Evolutionary conservation across 108 stramenopile species (phyloP).

Genomic region (Cyclotella atomus): DNA sequence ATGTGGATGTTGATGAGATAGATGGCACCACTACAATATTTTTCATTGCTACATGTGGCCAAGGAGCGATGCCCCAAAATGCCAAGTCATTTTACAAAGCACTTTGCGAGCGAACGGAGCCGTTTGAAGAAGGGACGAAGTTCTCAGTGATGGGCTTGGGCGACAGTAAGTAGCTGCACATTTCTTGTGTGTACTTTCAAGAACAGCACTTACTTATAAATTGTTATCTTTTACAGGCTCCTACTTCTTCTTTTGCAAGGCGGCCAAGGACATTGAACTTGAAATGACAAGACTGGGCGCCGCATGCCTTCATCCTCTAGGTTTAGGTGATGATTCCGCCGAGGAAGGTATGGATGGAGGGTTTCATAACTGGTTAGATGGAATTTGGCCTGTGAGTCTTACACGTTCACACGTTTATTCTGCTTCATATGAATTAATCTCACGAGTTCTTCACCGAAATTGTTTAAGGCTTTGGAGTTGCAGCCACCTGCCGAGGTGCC

Average conservation of each 20-base stretch:
- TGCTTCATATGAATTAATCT: neutral
- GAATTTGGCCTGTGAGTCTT: constrained; percentile 51
- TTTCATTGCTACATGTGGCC: constrained; percentile 66
- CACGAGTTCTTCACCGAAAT: neutral
- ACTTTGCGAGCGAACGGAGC: constrained; percentile 50
- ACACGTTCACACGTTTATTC: neutral
- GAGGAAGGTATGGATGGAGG: constrained; percentile 65
- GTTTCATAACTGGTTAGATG: constrained; percentile 58
- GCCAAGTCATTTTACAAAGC: constrained; percentile 54
- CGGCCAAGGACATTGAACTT: constrained; percentile 54
- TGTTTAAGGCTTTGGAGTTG: constrained; percentile 29
- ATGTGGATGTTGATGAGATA: constrained; percentile 61
- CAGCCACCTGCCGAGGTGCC: constrained; percentile 62
- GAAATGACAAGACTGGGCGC: constrained; percentile 62
- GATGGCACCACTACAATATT: constrained; percentile 62
- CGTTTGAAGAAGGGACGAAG: constrained; percentile 55
- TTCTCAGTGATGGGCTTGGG: constrained; percentile 63
- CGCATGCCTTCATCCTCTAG: constrained; percentile 40
- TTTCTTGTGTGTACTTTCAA: too few species aligned
- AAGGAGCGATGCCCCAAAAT: constrained; percentile 68
- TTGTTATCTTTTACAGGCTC: constrained; percentile 20
- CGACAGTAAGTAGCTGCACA: constrained; percentile 31
- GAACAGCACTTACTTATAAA: neutral
- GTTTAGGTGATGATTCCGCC: constrained; percentile 61
- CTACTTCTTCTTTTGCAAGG: constrained; percentile 69